Evolutionary conservation across 495 filamentous ascomycete genomes (phyloP), one percentile per base, ranked within the genome.

Genomic region (Cetradonia linearis): DNA sequence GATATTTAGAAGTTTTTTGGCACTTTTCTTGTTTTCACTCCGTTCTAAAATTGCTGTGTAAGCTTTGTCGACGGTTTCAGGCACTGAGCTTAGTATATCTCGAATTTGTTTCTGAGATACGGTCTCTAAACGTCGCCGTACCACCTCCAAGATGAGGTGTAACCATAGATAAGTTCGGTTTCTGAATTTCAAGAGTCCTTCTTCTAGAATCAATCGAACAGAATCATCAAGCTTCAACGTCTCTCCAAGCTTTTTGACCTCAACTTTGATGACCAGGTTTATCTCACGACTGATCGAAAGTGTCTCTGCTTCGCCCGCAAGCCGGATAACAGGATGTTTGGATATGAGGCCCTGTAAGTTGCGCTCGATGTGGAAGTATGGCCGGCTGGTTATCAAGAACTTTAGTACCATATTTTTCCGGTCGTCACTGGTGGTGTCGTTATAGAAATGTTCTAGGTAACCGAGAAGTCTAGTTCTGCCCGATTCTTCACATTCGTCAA

Each of bases 161-260:
- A 75, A 65, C 77, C 75, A 79, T 20, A 79, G 73, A 64, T 79
- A 79, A 27, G 75, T 78, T 36, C 73, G 66, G 55, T 78, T 65
- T 25, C 70, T 47, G 58, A 70, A 71, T 25, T 55, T 62, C 59
- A 68, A 66, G 5, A 77, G 66, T 11, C 54, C 55, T 63, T 48
- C 62, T n/a, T n/a, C n/a, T n/a, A n/a, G n/a, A 40, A 18, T 23
- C 37, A 76, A 65, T 33, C 70, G 66, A 36, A 63, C 69, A 14
- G 68, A 59, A 50, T 37, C 68, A 18, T 36, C 62, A 8, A 5
- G 38, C 67, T 54, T 18, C 1, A 72, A 50, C 0, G 8, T 1
- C 16, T 25, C 25, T 9, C 10, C 55, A 60, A 31, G 70, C 54
- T 42, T 59, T 34, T 28, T 28, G 1, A 76, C 70, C 56, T 58